Conservation (phyloP, 768 basidiomycete genomes). For the Mycena sanguinolenta region DNA sequence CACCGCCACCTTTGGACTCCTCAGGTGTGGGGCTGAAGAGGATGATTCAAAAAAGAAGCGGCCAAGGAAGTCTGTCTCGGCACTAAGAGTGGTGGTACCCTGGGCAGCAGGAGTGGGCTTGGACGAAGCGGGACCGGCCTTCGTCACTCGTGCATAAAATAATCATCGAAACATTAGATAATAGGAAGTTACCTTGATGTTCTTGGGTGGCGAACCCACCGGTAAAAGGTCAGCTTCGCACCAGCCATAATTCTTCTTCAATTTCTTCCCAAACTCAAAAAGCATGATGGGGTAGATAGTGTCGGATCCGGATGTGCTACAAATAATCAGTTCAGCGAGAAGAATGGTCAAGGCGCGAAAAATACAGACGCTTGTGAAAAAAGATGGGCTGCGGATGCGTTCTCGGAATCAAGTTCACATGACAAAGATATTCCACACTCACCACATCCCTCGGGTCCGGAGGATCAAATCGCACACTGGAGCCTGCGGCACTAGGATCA, state of each 20-base stretch:
- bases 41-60: no score
- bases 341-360: background rate
- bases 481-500: slow-evolving; percentile 83
- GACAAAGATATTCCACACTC: slow-evolving; percentile 35
- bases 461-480: slow-evolving; percentile 86
- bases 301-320: slow-evolving; percentile 84
- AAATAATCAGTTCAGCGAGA: slow-evolving; percentile 1
- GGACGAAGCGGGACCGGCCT: no score
- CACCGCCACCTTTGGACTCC: no score
- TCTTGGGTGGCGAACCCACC: background rate
- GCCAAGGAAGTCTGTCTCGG: no score
- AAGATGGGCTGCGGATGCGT: slow-evolving; percentile 56
- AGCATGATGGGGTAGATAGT: slow-evolving; percentile 64
- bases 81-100: no score
- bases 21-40: no score
- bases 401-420: background rate
- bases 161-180: no score
- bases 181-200: background rate
- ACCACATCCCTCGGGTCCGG: slow-evolving; percentile 66
- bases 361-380: slow-evolving; percentile 78
- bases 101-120: no score
- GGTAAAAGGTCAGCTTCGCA: slow-evolving; percentile 56
- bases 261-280: slow-evolving; percentile 67
- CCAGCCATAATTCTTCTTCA: slow-evolving; percentile 81
- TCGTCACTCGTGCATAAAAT: no score